phyloP scores from a whole-genome alignment of 208 protist species.

The Wallacemonas sp. region DNA sequence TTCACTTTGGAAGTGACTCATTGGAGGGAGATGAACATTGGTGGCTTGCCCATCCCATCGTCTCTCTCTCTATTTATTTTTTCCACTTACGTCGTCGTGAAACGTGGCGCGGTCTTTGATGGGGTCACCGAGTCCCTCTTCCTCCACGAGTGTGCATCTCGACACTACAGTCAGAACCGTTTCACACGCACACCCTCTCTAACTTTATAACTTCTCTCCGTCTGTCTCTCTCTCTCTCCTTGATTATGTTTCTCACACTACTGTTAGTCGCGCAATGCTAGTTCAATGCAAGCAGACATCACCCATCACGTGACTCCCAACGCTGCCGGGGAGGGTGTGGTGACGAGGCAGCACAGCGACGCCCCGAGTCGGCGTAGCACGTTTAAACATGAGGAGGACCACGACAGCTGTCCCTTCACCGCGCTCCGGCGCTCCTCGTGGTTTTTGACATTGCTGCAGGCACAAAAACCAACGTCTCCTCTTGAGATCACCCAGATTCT shows the following conservation, averaged over 20 bases:
- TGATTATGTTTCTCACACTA: not conserved
- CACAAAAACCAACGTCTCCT: constrained; percentile 23
- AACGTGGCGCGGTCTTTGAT: too few species aligned
- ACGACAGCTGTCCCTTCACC: constrained; percentile 41
- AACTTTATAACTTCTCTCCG: not conserved
- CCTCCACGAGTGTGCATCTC: too few species aligned
- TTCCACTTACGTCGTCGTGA: too few species aligned
- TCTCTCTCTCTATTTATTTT: too few species aligned
- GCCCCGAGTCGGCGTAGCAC: not conserved
- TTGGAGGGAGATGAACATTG: too few species aligned
- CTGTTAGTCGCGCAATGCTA: constrained; percentile 2
- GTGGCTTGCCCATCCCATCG: too few species aligned
- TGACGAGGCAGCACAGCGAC: not conserved
- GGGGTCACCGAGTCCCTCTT: too few species aligned
- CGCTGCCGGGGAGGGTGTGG: not conserved
- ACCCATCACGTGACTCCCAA: not conserved
- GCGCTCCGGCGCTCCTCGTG: constrained; percentile 31
- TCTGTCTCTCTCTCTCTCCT: not conserved
- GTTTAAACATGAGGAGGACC: constrained; percentile 38
- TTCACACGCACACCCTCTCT: too few species aligned
- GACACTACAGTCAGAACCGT: too few species aligned
- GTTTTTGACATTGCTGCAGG: constrained; percentile 19
- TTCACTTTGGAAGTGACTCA: too few species aligned
- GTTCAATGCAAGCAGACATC: not conserved
- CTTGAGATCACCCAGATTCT: constrained; percentile 27